Evolutionary conservation across 495 filamentous ascomycete genomes (phyloP), one percentile per base, ranked within the genome.

Genomic region (Penicillium argentinense): DNA sequence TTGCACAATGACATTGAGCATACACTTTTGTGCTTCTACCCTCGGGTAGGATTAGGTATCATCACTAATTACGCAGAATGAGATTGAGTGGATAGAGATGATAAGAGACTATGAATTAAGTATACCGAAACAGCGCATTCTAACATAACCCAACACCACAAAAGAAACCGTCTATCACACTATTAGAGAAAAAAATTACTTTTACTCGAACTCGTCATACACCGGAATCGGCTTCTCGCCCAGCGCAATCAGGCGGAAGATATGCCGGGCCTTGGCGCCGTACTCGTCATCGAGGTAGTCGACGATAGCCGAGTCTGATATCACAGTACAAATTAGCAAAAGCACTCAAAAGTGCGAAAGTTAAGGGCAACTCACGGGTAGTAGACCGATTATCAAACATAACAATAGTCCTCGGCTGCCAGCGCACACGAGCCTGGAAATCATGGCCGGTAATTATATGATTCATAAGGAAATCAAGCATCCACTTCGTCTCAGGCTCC

Each of bases 391-490:
- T 81, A 65, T 96, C 91, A 83, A 90, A 95, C 9, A 96, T 85
- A 7, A 96, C 87, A 18, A 96, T 90, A 2, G 88, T 93, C 27
- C 80, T 79, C 9, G 82, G 78, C 52, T 86, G 79, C 89, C 89
- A 96, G 53, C 85, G 83, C 38, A 97, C 82, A n/a, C 91, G 76
- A 7, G 81, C 84, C 56, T 97, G 91, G 75, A 93, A 91, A 69
- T 96, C 90, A 54, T 85, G 82, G 12, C 91, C 87, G 18, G 76
- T 82, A 4, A 85, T 80, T 28, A 95, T 83, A 60, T 96, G 91
- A 63, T 92, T 83, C 71, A 88, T 93, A 9, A 97, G 72, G 72
- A 95, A 96, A 55, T 93, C 91, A 50, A 93, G 72, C 13, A 92
- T 68, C 56, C 68, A 71, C 39, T 74, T 66, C 14, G 72, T 69